Evolutionary conservation across 176 grass and related monocot species (phyloP), one percentile per base, ranked within the genome.

Genomic region (Pontederia crassipes): DNA sequence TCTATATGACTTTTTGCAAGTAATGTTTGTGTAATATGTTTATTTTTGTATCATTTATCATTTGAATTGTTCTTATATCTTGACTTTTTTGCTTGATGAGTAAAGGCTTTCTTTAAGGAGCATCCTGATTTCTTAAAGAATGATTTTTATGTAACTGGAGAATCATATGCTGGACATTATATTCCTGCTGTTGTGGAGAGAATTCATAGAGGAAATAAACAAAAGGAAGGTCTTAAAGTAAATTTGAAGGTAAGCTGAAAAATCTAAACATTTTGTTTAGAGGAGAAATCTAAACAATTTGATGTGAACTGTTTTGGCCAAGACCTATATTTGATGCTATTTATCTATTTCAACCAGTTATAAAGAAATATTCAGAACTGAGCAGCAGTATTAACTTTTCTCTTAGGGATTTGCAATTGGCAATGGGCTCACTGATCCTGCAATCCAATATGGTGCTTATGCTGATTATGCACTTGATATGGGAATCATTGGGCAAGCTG

Each of bases 121-220:
- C 80, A 83, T 55, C 48, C 55, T 46, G 49, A 77, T 46, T 77
- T 56, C 65, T 64, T 83, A 60, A 55, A 74, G 35, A 83, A 83
- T 69, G 80, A 83, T n/a, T 83, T 83, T 24, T 83, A 77, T 67
- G 77, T 82, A 59, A 82, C 74, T 77, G 79, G 79, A 67, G 79
- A 82, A 72, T 82, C 79, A 46, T 81, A 82, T 82, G 79, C 79
- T 35, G 79, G 79, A 28, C 79, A 82, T 55, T 82, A 82, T 65
- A 82, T 83, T 52, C 80, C 80, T 73, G 80, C 80, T 77, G 75
- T 65, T 69, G 80, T 69, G 66, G 75, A 67, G 45, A 77, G 80
- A 73, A 61, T 83, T 68, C 58, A 78, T 69, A 64, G 59, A 74
- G 74, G 80, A 61, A 83, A 83, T 62, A 83, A 77, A 67, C 71